A percentile compares a stretch with the other conserved stretches of the same genome.
phyloP scores from a whole-genome alignment of 768 basidiomycete genomes.

The Leccinum broughii region DNA sequence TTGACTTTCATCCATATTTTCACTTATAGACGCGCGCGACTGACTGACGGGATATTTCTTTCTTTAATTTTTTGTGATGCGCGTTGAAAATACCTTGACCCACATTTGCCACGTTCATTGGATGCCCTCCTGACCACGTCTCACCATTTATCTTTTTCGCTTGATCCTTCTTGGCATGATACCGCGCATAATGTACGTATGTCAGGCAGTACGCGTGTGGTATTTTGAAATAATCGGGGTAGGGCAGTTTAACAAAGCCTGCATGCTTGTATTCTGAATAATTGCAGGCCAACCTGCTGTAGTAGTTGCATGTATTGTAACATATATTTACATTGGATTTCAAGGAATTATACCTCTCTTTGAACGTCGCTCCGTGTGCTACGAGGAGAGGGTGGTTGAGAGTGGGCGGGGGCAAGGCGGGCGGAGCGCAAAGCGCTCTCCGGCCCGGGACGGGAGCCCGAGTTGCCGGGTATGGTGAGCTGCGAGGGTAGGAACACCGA shows the following conservation, averaged over 20 bases:
- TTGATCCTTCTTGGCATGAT: not conserved
- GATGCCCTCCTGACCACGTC: not conserved
- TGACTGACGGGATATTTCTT: not conserved
- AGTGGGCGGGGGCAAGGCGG: no score
- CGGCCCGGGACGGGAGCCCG: no score
- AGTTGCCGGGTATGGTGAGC: no score
- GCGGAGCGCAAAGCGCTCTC: no score
- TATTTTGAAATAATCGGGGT: not conserved
- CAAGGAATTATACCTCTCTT: not conserved
- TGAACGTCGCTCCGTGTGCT: no score
- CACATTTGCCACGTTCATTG: not conserved
- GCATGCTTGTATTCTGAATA: not conserved
- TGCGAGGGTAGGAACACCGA: no score
- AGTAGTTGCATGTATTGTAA: not conserved
- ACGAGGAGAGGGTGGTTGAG: no score
- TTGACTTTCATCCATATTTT: not conserved
- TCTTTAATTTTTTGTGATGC: not conserved
- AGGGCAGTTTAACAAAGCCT: not conserved
- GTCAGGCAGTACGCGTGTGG: not conserved
- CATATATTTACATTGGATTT: not conserved
- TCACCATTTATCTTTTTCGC: not conserved
- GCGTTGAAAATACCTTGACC: constrained; percentile 7
- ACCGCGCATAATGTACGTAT: not conserved
- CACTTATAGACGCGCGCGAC: not conserved
- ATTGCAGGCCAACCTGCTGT: not conserved